phyloP scores from a whole-genome alignment of 2,329 filamentous ascomycete genomes.

The Penicillium griseofulvum region DNA sequence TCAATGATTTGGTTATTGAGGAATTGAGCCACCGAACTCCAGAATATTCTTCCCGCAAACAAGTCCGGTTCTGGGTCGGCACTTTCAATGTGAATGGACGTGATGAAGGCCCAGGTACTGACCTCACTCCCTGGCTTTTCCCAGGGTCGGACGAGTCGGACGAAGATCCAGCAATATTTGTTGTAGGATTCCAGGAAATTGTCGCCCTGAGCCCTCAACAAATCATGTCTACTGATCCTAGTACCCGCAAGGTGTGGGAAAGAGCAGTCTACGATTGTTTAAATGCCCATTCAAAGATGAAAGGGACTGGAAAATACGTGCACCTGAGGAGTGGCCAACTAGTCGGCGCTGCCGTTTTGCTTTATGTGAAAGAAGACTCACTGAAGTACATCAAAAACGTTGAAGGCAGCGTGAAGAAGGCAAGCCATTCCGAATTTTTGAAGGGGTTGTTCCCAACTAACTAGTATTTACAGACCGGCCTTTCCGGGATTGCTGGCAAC shows the following conservation, averaged over 20 bases:
- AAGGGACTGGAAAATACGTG: slow-evolving; percentile 76
- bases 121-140: slow-evolving; percentile 83
- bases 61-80: slow-evolving; percentile 77
- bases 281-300: slow-evolving; percentile 65
- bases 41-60: slow-evolving; percentile 73
- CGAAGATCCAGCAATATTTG: slow-evolving; percentile 77
- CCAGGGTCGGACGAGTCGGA: slow-evolving; percentile 54
- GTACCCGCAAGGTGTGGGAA: slow-evolving; percentile 83
- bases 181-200: slow-evolving; percentile 94
- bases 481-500: slow-evolving; percentile 97
- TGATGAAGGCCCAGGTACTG: slow-evolving; percentile 71
- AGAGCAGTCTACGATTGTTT: slow-evolving; percentile 72
- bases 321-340: slow-evolving; percentile 87
- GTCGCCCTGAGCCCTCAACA: slow-evolving; percentile 97
- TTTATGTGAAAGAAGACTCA: slow-evolving; percentile 79
- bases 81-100: slow-evolving; percentile 96
- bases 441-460: slow-evolving; percentile 13
- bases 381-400: slow-evolving; percentile 90
- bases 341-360: slow-evolving; percentile 86
- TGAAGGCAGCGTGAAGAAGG: slow-evolving; percentile 91
- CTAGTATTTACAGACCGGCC: slow-evolving; percentile 59
- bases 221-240: slow-evolving; percentile 97
- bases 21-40: slow-evolving; percentile 65
- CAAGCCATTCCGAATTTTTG: slow-evolving; percentile 18
- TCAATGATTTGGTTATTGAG: slow-evolving; percentile 81